Base-by-base conservation (phyloP, 257 asterid species). In the Lantana camara region DNA sequence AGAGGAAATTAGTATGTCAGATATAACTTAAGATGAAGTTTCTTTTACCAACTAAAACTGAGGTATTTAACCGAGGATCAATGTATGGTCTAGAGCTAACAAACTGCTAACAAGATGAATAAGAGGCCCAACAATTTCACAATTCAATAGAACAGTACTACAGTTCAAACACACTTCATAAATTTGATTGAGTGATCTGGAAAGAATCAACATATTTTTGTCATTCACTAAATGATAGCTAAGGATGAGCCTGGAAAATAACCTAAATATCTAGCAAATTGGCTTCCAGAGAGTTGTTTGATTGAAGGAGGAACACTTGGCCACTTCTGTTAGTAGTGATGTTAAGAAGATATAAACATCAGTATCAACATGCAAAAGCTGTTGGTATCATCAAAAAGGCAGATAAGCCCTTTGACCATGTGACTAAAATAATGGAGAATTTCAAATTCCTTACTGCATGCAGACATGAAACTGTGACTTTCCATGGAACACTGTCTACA, bases 1-100 rank as follows among this genome's bases (percentile, higher is more conserved):
- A 30, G 53, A 64, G 11, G 48, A 48, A 60, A 60, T 81, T 55
- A 75, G 77, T 3, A 27, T 27, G 32, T 60, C 17, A 22, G 27
- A 9, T 27, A 44, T 54, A 64, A 48, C 44, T 49, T 49, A 60
- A 50, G 23, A 29, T 52, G 40, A 19, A 55, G 54, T 41, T 59
- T 20, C 58, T 46, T 11, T 50, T 21, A 70, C 64, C 45, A 60
- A 71, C 56, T 20, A 57, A 34, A 69, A 17, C 21, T 19, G 48
- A 62, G 4, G 19, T 22, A 63, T 45, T 51, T 27, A 5, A 52
- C 71, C 58, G 29, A 52, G 34, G 37, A 64, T 50, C 41, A 51
- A 2, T 21, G 7, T 24, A 66, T 59, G n/a, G 58, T 47, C 48
- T 7, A 69, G 23, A 37, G 13, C 5, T 30, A 53, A 61, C 5